These are phyloP conservation scores for Lipomyces spencermartinsiae DNA, from an alignment of 805 yeast genomes.

Conservation along the genomic window DNA sequence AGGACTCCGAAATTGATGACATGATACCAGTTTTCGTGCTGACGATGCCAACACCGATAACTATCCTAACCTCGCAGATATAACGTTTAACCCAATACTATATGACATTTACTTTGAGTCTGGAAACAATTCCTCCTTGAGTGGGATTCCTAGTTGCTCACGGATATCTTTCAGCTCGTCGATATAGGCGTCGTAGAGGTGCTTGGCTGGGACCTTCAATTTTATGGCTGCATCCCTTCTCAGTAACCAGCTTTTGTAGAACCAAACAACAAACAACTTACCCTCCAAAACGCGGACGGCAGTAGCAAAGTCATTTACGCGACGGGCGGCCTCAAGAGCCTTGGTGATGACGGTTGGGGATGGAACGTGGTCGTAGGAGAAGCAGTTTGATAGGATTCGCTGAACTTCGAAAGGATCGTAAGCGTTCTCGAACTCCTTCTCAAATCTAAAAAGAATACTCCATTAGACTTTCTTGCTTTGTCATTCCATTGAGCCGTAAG, in stretches of 20 bases:
- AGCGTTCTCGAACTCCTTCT: slow-evolving; percentile 94
- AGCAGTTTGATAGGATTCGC: slow-evolving; percentile 96
- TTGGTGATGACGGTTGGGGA: slow-evolving; percentile 95
- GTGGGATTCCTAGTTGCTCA: slow-evolving; percentile 84
- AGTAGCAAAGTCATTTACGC: slow-evolving; percentile 98
- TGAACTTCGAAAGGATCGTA: slow-evolving; percentile 84
- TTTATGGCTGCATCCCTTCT: slow-evolving; percentile 55
- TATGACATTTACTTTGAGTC: slow-evolving; percentile 16
- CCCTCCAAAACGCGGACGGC: slow-evolving; percentile 99
- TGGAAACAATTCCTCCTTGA: slow-evolving; percentile 87
- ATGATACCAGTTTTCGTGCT: neutral
- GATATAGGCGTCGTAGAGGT: slow-evolving; percentile 94
- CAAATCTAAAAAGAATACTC: slow-evolving; percentile 61
- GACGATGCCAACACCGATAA: neutral
- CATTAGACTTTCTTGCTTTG: neutral
- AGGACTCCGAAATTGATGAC: neutral
- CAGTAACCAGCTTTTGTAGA: neutral
- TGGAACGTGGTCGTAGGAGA: slow-evolving; percentile 98
- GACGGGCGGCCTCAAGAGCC: slow-evolving; percentile 97
- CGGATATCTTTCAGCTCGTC: slow-evolving; percentile 92
- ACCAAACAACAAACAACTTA: slow-evolving; percentile 1
- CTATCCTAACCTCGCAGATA: neutral
- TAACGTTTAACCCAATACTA: neutral
- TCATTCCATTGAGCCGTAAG: neutral
- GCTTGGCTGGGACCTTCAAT: slow-evolving; percentile 92